Base-by-base conservation (phyloP, 2,329 filamentous ascomycete genomes). In the Stromatinia cepivora region DNA sequence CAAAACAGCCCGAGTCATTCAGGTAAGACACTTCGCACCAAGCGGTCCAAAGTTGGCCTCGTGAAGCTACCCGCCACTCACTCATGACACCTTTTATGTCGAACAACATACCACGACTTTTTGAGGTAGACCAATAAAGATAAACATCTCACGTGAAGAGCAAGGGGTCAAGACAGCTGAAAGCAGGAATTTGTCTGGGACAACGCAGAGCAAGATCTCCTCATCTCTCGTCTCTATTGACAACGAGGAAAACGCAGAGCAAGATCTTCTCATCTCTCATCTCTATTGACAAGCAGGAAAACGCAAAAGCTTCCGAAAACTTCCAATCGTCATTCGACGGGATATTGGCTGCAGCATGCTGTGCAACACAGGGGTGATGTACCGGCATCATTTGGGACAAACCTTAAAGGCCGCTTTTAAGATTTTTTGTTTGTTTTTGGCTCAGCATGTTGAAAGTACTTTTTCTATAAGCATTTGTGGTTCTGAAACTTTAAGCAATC, bases 161-260 rank as follows among this genome's bases (percentile, higher is more conserved):
- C 9, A 3, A 42, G 39, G 28, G 20, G 22, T 42, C 6, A 58
- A 10, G 54, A 50, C 7, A 25, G 31, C 28, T 36, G 28, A 50
- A 20, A 34, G 15, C 13, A 62, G 22, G 22, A 20, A 4, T 50
- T 20, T n/a, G 11, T 25, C 25, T 31, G 46, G 61, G 48, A 63
- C 61, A 52, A 52, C 31, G 34, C 61, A 52, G 31, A 36, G 46
- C n/a, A 39, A 39, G 22, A 20, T 50, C 31, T 36, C 52, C 31
- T 63, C 61, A 63, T 63, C 61, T 63, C 46, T 63, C 61, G 39
- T 63, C 61, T 63, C 46, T 63, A 63, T 31, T 63, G n/a, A 22
- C 61, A 63, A 63, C 46, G 46, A 39, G 15, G 61, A 63, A n/a
- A 52, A 52, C 31, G 34, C 61, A 52, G 31, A 36, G 46, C n/a